Evolutionary conservation across 2,329 filamentous ascomycete genomes (phyloP), one percentile per base, ranked within the genome.

Genomic region (Cercospora canescens): DNA sequence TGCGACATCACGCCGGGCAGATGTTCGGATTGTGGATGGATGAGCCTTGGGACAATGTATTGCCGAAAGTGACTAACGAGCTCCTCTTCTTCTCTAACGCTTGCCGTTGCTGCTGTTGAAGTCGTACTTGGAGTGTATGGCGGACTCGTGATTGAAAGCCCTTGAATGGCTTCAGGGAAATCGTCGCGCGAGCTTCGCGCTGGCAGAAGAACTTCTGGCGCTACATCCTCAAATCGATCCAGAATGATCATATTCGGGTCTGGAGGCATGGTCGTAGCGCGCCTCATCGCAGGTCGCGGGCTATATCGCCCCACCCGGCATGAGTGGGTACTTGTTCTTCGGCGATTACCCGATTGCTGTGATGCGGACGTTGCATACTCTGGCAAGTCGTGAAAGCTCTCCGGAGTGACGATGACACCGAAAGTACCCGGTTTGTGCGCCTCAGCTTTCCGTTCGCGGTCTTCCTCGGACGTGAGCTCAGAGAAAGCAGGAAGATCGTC

Each of bases 401-500:
- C 79, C 5, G 82, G 85, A 45, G 85, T 85, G 62, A 84, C 81
- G 21, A 87, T 78, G 21, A 88, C 84, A 72, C 84, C 80, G 73
- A 84, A 88, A 1, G 84, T 86, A 16, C 86, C 86, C 1, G 86
- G 85, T 35, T 75, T 76, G 39, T 79, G 79, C 7, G 76, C 76
- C 60, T 83, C 80, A 16, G 86, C 86, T 72, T 88, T 88, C 65
- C 78, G 81, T 72, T 88, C 86, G 45, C 86, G 79, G 30, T 88
- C 86, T 69, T 87, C 85, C 67, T 88, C 86, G 30, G 80, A 86
- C 1, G 80, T 84, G 62, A 88, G 79, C 14, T 77, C 74, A 34
- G 81, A 75, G 74, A 88, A 88, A 2, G 83, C 82, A 21, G 86
- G 85, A 12, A 88, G 77, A n/a, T 80, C 74, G 71, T 87, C 84